Percentiles rank a stretch among this genome's conserved stretches.
Conservation (phyloP, 2,329 filamentous ascomycete genomes). For the Orbilia javanica region DNA sequence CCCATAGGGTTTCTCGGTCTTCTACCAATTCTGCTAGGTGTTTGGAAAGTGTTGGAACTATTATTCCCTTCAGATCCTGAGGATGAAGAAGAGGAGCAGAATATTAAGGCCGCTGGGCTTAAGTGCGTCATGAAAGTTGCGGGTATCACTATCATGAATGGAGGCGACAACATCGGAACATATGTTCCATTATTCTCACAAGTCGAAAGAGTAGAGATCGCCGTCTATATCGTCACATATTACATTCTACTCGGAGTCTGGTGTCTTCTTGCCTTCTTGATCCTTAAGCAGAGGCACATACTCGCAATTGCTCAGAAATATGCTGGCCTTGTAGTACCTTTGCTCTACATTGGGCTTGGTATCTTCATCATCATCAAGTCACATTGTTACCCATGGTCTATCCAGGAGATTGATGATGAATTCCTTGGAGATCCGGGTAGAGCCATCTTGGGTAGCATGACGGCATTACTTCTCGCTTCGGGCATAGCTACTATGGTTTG, state of each 20-base stretch:
- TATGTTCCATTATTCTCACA: constrained; percentile 65
- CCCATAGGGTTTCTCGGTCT: constrained; percentile 65
- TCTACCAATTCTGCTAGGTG: constrained; percentile 63
- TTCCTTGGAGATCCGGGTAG: constrained; percentile 30
- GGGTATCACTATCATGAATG: constrained; percentile 64
- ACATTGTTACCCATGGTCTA: constrained; percentile 64
- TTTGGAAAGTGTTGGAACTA: constrained; percentile 62
- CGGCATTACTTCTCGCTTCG: background rate
- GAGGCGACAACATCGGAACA: constrained; percentile 65
- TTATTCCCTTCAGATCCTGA: constrained; percentile 58
- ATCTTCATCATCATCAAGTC: constrained; percentile 64
- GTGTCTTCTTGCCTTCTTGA: constrained; percentile 63
- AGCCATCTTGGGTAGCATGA: constrained; percentile 15
- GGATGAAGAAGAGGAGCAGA: constrained; percentile 36
- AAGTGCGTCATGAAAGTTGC: constrained; percentile 63
- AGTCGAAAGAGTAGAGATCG: constrained; percentile 63
- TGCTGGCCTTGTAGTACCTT: constrained; percentile 61
- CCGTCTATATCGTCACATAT: constrained; percentile 64
- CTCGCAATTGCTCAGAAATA: constrained; percentile 60
- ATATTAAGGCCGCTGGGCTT: constrained; percentile 46
- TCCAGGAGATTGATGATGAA: constrained; percentile 63
- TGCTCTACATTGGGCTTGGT: constrained; percentile 64
- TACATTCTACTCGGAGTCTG: constrained; percentile 64
- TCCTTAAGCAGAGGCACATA: constrained; percentile 64
- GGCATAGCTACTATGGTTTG: constrained; percentile 8